Conservation (phyloP, 495 filamentous ascomycete genomes). For the Parmelia sp. region DNA sequence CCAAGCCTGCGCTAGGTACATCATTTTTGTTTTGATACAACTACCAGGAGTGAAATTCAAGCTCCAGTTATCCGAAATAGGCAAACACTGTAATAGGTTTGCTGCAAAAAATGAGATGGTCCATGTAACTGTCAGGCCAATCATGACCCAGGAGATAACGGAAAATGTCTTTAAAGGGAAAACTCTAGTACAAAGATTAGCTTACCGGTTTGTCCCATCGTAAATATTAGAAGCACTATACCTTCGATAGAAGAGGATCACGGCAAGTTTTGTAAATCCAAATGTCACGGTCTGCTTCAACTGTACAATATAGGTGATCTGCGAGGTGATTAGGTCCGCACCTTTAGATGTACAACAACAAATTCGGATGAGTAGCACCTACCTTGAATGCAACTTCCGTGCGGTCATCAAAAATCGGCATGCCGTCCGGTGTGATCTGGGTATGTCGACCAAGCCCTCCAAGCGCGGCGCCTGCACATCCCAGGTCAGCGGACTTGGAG, state of each 20-base stretch:
- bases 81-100: slow-evolving; percentile 14
- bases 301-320: slow-evolving; percentile 12
- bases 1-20: slow-evolving; percentile 13
- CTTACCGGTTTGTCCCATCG: background rate
- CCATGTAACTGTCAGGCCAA: slow-evolving; percentile 9
- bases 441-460: slow-evolving; percentile 15
- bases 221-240: background rate
- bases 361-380: background rate
- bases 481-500: background rate
- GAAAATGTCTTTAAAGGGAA: background rate
- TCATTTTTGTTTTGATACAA: slow-evolving; percentile 10
- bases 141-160: background rate
- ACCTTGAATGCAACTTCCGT: slow-evolving; percentile 4
- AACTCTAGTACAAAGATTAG: background rate
- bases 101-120: slow-evolving; percentile 15
- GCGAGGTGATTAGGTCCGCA: background rate
- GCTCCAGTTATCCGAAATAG: slow-evolving; percentile 12
- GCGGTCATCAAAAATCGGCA: slow-evolving; percentile 7
- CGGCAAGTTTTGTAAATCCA: slow-evolving; percentile 18
- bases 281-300: slow-evolving; percentile 15
- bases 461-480: background rate
- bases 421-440: background rate
- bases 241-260: slow-evolving; percentile 12
- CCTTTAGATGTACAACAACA: background rate
- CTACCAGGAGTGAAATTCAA: background rate